Percentiles rank a stretch among this genome's conserved stretches.
These are phyloP conservation scores for Kluyveromyces sp. DNA, from an alignment of 1,139 yeast species.

Conservation along the genomic window DNA sequence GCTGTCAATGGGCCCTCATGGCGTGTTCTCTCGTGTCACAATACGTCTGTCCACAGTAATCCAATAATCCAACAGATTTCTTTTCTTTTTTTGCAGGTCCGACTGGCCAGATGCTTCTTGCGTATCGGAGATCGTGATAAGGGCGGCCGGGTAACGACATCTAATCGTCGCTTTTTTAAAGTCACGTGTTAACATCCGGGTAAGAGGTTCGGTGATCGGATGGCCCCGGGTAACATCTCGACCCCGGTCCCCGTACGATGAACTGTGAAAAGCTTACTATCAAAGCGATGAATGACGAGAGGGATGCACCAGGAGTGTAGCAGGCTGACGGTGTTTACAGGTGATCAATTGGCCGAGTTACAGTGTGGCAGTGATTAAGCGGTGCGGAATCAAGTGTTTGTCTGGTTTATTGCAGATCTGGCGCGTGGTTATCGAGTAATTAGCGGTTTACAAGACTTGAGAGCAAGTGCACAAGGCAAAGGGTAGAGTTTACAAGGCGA, in stretches of 20 bases:
- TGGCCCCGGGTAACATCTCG: background rate
- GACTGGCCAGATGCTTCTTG: too few relatives aligned
- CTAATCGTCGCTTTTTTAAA: background rate
- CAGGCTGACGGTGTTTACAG: too few relatives aligned
- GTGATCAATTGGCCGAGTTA: too few relatives aligned
- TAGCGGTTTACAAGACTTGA: background rate
- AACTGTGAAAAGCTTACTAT: too few relatives aligned
- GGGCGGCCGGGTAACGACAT: background rate
- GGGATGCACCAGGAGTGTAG: too few relatives aligned
- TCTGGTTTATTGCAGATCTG: background rate
- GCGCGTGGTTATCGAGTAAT: background rate
- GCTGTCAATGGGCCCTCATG: too few relatives aligned
- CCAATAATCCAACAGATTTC: slow-evolving; percentile 1
- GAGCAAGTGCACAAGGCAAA: background rate
- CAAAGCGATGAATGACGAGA: too few relatives aligned
- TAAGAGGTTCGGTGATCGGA: too few relatives aligned
- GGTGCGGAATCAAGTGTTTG: background rate
- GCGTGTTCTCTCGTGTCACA: too few relatives aligned
- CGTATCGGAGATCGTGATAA: background rate
- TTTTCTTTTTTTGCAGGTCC: background rate
- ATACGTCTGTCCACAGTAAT: too few relatives aligned
- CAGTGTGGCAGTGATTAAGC: too few relatives aligned
- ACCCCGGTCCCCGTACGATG: background rate
- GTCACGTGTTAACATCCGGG: background rate
- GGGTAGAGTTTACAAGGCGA: background rate